Percentiles rank a stretch among this genome's conserved stretches.
phyloP scores from a whole-genome alignment of 352 stramenopile genomes.

The Globisporangium emineosum region DNA sequence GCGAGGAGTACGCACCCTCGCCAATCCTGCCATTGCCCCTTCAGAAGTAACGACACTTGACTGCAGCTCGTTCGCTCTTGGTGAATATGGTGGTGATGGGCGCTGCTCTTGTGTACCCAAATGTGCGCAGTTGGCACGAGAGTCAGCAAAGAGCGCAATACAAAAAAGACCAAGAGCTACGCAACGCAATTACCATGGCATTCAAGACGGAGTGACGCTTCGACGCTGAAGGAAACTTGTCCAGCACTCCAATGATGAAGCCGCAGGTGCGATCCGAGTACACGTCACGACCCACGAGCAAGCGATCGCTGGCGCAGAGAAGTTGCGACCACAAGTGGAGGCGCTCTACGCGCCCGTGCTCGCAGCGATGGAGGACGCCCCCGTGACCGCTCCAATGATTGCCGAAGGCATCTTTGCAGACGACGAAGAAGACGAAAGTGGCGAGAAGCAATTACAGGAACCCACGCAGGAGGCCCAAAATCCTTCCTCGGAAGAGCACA shows the following conservation, averaged over 20 bases:
- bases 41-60: no score
- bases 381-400: background rate
- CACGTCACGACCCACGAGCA: background rate
- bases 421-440: background rate
- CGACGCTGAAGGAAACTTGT: background rate
- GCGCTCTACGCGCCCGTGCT: slow-evolving; percentile 5
- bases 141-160: background rate
- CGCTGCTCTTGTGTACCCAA: no score
- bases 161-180: background rate
- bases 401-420: no score
- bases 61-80: no score
- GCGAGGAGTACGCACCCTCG: no score
- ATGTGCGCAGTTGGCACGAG: no score
- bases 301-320: background rate
- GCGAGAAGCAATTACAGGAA: no score
- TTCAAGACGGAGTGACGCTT: slow-evolving; percentile 10
- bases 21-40: no score
- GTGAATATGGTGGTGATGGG: no score
- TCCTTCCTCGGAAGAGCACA: background rate
- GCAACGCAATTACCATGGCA: background rate
- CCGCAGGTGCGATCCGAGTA: background rate
- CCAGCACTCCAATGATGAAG: background rate
- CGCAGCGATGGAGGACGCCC: background rate
- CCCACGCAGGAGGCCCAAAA: background rate
- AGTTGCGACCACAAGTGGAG: background rate